A percentile compares a stretch with the other conserved stretches of the same genome.
These are phyloP conservation scores for Phialophora verrucosa DNA, from an alignment of 2,329 filamentous ascomycete genomes.

Conservation along the genomic window DNA sequence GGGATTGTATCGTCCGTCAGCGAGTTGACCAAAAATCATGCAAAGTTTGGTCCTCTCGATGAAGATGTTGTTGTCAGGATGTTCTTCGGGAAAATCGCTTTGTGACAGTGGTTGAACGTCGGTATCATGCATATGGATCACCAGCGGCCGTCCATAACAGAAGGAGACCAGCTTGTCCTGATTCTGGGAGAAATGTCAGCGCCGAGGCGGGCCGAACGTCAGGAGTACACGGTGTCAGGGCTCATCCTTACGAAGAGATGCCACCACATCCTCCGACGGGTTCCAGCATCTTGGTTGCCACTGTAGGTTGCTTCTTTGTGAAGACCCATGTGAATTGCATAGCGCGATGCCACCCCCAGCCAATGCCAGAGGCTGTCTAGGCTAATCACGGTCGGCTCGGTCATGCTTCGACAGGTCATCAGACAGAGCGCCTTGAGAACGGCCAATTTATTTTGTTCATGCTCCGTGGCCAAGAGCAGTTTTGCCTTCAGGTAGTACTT, in stretches of 20 bases:
- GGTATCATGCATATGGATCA: slow-evolving; percentile 25
- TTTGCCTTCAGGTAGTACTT: slow-evolving; percentile 27
- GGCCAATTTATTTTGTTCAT: slow-evolving; percentile 25
- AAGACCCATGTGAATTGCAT: too few relatives aligned
- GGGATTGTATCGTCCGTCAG: slow-evolving; percentile 21
- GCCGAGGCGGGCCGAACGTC: slow-evolving; percentile 15
- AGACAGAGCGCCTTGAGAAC: too few relatives aligned
- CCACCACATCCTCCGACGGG: slow-evolving; percentile 30
- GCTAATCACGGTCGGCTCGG: too few relatives aligned
- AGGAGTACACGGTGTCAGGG: background rate
- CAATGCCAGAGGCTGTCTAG: too few relatives aligned
- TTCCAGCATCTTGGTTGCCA: slow-evolving; percentile 23
- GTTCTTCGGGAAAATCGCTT: slow-evolving; percentile 24
- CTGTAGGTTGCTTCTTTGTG: slow-evolving; percentile 21
- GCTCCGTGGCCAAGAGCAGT: slow-evolving; percentile 22
- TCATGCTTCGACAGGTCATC: too few relatives aligned
- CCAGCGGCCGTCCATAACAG: slow-evolving; percentile 25
- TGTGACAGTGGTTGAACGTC: slow-evolving; percentile 26
- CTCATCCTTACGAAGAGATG: slow-evolving; percentile 25
- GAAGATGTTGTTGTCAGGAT: slow-evolving; percentile 29
- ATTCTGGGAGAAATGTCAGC: slow-evolving; percentile 27
- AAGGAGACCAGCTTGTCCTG: slow-evolving; percentile 28
- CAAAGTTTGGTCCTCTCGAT: slow-evolving; percentile 69
- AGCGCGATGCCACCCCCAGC: too few relatives aligned
- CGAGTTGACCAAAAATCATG: slow-evolving; percentile 70